Base-by-base conservation (phyloP, 192 early-diverging fungal genomes). In the Podila epicladia region DNA sequence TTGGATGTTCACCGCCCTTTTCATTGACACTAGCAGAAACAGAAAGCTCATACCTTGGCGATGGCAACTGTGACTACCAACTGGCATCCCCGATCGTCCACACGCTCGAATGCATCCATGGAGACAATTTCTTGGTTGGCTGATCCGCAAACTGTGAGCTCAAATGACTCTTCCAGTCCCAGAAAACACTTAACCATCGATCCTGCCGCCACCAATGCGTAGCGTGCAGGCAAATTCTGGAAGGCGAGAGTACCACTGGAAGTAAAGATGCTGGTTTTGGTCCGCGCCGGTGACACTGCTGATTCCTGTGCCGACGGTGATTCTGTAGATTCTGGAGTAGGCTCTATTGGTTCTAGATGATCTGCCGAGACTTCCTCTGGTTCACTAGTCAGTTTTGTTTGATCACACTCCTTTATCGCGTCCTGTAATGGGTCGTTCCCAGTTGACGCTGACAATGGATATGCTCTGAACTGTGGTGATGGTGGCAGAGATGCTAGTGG, bases 31-130 rank as follows among this genome's bases (percentile, higher is more conserved):
- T 11, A 26, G 8, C 35, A 26, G 8, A 66, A 55, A 55, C 20
- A 55, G 20, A 45, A 1, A 17, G 28, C 5, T 22, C 28, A 37
- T 69, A 80, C 77, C 58, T 64, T 80, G 3, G 77, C 77, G 35
- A 80, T 65, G 0, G 77, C 67, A 2, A 69, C 71, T 9, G 68
- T 32, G 29, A 80, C 19, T 0, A 80, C 33, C 66, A 80, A 53
- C 32, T 80, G 77, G 51, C 77, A 80, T 5, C 77, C 77, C 1
- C 77, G 77, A 22, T 55, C 62, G 26, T 73, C 77, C 15, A 72
- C 72, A 4, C 77, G 77, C 35, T 73, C 77, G 62, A 73, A 80
- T 1, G 77, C 77, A 32, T 80, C 77, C 57, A 80, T 65, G 15
- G 77, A 80, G 9, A 80, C 67, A 65, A 80, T 80, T 41, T 80